Conservation (phyloP, 2,329 filamentous ascomycete genomes). For the Macrophomina pseudophaseolina region DNA sequence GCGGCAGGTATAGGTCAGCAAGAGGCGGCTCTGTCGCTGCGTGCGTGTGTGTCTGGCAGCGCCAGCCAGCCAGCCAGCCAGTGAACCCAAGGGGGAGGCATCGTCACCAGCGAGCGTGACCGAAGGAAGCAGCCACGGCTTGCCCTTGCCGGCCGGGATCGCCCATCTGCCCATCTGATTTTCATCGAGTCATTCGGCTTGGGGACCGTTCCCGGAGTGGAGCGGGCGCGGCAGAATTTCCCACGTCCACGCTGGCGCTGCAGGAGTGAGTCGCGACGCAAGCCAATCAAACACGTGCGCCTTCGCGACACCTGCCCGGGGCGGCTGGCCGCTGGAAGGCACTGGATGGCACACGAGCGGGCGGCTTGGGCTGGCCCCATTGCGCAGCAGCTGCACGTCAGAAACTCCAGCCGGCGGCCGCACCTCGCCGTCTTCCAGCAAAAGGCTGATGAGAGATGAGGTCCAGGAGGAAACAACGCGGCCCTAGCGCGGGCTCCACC, state of each 20-base stretch:
- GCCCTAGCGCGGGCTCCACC: conserved; percentile 13
- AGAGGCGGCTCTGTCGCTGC: background rate
- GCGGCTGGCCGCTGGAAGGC: no score
- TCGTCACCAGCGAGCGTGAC: background rate
- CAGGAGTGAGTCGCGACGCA: background rate
- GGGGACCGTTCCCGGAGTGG: conserved; percentile 10
- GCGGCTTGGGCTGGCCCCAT: no score
- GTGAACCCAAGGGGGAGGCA: conserved; percentile 11
- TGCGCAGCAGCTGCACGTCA: no score
- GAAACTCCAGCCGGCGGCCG: no score
- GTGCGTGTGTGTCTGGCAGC: no score
- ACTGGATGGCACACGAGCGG: no score
- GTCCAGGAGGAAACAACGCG: background rate
- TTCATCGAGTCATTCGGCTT: conserved; percentile 10
- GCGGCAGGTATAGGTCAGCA: background rate
- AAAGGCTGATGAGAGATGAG: background rate
- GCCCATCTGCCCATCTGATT: conserved; percentile 19
- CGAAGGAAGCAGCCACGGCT: background rate
- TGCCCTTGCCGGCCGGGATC: background rate
- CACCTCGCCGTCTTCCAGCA: no score
- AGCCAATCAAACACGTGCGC: background rate
- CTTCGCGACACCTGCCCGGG: background rate
- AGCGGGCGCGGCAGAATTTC: conserved; percentile 21
- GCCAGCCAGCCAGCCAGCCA: background rate
- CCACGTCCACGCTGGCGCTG: background rate